Percentiles rank a stretch among this genome's conserved stretches.
Conservation (phyloP, 2,329 filamentous ascomycete genomes). For the Fusarium sp. region DNA sequence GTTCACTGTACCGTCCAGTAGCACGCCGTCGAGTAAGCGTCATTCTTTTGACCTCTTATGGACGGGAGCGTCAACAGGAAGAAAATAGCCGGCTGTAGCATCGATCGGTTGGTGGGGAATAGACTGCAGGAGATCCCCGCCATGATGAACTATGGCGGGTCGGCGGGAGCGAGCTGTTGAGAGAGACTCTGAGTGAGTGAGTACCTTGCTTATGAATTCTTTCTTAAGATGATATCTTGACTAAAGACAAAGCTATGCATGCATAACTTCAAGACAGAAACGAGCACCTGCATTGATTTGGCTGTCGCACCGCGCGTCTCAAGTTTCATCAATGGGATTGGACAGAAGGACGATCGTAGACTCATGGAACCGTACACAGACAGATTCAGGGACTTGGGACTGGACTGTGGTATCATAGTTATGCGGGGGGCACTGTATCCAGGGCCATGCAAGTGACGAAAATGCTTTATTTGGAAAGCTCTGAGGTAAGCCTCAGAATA, state of each 20-base stretch:
- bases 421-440: constrained; percentile 44
- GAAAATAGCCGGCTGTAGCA: constrained; percentile 15
- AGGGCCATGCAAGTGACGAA: constrained; percentile 21
- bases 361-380: constrained; percentile 5
- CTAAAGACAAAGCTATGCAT: neutral
- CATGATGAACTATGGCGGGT: constrained; percentile 31
- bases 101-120: constrained; percentile 42
- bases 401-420: constrained; percentile 39
- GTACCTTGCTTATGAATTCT: neutral
- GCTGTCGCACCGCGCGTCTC: constrained; percentile 13
- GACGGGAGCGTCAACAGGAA: constrained; percentile 26
- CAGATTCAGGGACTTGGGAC: constrained; percentile 9
- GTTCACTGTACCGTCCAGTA: constrained; percentile 37
- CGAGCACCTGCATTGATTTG: constrained; percentile 2
- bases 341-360: neutral
- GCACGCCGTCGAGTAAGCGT: constrained; percentile 44
- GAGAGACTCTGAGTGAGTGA: neutral
- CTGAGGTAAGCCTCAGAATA: constrained; percentile 11
- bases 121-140: constrained; percentile 35
- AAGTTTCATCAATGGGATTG: constrained; percentile 7
- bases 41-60: constrained; percentile 41
- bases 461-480: constrained; percentile 6
- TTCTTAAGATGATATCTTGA: neutral
- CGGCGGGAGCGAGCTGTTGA: constrained; percentile 15
- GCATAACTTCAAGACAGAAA: neutral